Conservation (phyloP, 176 grass and related monocot genomes). For the Phyllostachys edulis region DNA sequence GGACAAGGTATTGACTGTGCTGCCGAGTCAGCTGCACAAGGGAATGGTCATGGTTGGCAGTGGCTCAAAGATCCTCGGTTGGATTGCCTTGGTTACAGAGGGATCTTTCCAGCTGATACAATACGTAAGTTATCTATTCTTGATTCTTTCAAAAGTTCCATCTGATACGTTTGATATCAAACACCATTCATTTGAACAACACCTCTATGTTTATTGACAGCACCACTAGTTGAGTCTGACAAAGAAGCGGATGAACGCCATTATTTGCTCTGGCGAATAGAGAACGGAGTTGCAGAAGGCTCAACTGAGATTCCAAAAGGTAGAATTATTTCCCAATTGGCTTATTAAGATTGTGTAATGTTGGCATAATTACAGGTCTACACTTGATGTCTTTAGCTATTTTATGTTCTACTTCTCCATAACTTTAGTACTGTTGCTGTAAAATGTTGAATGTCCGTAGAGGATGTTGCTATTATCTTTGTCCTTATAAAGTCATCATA, state of each 20-base stretch:
- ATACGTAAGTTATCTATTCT: conserved; percentile 48
- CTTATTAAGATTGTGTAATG: neutral
- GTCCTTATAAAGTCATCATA: neutral
- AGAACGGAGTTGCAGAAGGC: conserved; percentile 80
- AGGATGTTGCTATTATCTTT: neutral
- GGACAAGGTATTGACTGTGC: conserved; percentile 57
- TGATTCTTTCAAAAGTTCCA: neutral
- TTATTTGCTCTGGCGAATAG: conserved; percentile 76
- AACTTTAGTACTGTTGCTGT: neutral
- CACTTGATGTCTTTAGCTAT: neutral
- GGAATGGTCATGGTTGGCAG: conserved; percentile 69
- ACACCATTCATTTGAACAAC: neutral
- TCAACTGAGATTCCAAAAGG: conserved; percentile 95
- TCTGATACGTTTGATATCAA: neutral
- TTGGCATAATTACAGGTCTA: neutral
- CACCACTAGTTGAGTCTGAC: conserved; percentile 77
- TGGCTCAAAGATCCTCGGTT: conserved; percentile 89
- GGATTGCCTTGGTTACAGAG: conserved; percentile 78
- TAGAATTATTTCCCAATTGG: conserved; percentile 4
- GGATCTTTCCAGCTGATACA: conserved; percentile 77
- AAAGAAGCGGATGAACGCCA: conserved; percentile 81
- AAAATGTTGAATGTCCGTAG: neutral
- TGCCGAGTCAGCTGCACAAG: conserved; percentile 64
- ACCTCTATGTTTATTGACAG: conserved; percentile 35
- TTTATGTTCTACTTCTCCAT: neutral